Base-by-base conservation (phyloP, 1,284 basidiomycete genomes). In the Waitea zeae region DNA sequence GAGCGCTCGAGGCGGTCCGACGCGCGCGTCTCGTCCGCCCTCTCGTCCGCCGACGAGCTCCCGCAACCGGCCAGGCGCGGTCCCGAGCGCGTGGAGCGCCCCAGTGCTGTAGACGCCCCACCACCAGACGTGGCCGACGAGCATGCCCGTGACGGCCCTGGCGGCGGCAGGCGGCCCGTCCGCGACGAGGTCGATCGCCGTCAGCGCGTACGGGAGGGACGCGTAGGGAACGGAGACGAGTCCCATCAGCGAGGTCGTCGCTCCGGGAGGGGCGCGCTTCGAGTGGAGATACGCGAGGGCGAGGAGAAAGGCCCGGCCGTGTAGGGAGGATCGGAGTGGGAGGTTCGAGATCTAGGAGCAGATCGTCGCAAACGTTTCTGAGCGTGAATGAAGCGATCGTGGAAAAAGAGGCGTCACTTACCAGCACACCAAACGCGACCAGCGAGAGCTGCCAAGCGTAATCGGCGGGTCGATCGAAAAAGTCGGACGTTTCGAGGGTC, bases 171-270 rank as follows among this genome's bases (percentile, higher is more conserved):
- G 24, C 0, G 70, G 70, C 3, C 86, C 86, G 9, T 57, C 71
- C 40, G 63, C 63, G 44, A 88, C 49, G 26, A 81, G 49, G 51
- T 89, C 84, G 45, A 90, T 53, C 22, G 47, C 68, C 35, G 90
- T 64, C 44, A 89, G 64, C 28, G 70, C 62, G 47, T 76, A 86
- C 0, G 88, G 83, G 41, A 82, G 67, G 51, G 79, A 90, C 39
- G 59, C 54, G 39, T 81, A 53, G 1, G 80, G 81, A 40, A 87
- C 48, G 11, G 67, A 70, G 44, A 87, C 40, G 31, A 88, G 61
- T 5, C 83, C 83, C 57, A 82, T 73, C 38, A 88, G 48, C 11
- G 75, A 81, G 7, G 77, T 74, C 46, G 70, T 67, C 3, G 70
- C 49, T 20, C 73, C 70, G 11, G 65, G 57, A 3, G 81, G 76